phyloP scores from a whole-genome alignment of 129 eudicot genomes.

The Pulicaria dysenterica region DNA sequence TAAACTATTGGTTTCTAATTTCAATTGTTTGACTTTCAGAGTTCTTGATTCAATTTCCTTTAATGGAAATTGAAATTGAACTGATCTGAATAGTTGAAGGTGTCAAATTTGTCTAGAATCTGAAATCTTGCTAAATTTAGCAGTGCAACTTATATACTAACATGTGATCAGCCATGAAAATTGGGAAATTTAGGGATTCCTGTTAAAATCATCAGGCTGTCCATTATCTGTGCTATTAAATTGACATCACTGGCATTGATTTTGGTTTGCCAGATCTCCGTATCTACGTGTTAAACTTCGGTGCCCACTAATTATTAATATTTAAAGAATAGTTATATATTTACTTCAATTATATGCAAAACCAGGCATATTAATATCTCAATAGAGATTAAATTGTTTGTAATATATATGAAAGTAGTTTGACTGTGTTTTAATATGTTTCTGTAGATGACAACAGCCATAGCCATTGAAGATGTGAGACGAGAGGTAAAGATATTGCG shows the following conservation, averaged over 20 bases:
- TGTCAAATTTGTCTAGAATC: not conserved
- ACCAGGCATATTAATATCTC: not conserved
- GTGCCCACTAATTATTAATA: not conserved
- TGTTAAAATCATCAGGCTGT: not conserved
- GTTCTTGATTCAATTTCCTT: conserved; percentile 3
- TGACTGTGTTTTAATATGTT: conserved; percentile 9
- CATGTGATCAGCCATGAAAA: conserved; percentile 1
- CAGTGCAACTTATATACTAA: not conserved
- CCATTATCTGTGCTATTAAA: not conserved
- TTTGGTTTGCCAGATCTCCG: not conserved
- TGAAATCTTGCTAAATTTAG: not conserved
- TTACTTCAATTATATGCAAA: not conserved
- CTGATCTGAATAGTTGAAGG: not conserved
- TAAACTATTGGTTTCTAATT: not conserved
- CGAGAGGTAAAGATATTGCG: conserved; percentile 86
- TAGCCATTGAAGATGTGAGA: conserved; percentile 94
- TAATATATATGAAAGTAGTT: not conserved
- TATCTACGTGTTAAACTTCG: not conserved
- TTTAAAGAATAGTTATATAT: not conserved
- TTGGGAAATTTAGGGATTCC: not conserved
- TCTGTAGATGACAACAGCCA: conserved; percentile 90
- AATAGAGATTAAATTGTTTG: not conserved
- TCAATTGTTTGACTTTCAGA: conserved; percentile 10
- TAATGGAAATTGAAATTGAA: not conserved
- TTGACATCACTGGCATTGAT: not conserved